Conservation (phyloP, 768 basidiomycete genomes). For the Lentinula guzmanii region DNA sequence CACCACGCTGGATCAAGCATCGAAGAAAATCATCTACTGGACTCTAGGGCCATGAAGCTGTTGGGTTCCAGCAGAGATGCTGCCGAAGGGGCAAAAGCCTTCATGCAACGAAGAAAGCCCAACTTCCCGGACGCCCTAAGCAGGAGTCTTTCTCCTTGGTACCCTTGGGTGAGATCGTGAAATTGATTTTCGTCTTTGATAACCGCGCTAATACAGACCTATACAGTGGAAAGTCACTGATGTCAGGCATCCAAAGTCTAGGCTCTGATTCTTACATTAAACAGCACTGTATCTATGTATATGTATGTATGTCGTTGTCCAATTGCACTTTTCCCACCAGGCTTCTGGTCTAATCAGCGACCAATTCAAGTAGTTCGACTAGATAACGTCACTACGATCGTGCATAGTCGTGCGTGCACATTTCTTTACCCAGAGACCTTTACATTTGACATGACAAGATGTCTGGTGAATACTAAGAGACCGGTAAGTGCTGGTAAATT, state of each 20-base stretch:
- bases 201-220: background rate
- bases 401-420: no score
- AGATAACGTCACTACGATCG: no score
- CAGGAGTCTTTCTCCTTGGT: slow-evolving; percentile 25
- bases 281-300: no score
- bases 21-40: slow-evolving; percentile 49
- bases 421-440: no score
- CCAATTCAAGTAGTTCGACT: no score
- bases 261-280: background rate
- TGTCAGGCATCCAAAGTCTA: background rate
- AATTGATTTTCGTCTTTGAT: no score
- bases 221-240: slow-evolving; percentile 11
- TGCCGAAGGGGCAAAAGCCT: slow-evolving; percentile 40
- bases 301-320: no score
- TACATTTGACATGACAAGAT: no score
- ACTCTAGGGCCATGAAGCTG: slow-evolving; percentile 41
- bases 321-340: no score
- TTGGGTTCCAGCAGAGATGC: slow-evolving; percentile 34
- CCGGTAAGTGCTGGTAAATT: no score
- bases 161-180: slow-evolving; percentile 35
- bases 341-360: no score
- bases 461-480: no score
- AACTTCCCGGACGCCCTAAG: slow-evolving; percentile 38
- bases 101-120: slow-evolving; percentile 39
- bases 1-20: slow-evolving; percentile 41